A percentile compares a stretch with the other conserved stretches of the same genome.
These are phyloP conservation scores for Eucalyptus globulus DNA, from an alignment of 345 rosid genomes.

Conservation along the genomic window DNA sequence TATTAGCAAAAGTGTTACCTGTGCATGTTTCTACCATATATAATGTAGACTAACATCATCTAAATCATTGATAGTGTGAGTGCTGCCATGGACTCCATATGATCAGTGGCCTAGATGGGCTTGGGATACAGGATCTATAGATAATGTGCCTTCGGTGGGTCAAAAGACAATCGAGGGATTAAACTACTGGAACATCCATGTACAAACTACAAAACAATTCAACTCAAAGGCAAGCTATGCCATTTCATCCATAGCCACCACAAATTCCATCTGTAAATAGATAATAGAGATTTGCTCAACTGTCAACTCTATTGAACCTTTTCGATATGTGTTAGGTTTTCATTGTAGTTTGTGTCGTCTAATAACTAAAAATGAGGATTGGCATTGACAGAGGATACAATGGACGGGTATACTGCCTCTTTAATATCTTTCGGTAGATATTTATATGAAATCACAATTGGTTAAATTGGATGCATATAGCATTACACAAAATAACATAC, in stretches of 20 bases:
- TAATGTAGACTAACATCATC: background rate
- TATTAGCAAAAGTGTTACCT: background rate
- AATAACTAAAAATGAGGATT: too few relatives aligned
- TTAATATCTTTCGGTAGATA: too few relatives aligned
- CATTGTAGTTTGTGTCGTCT: background rate
- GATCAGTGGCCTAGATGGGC: background rate
- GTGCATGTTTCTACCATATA: rapidly evolving
- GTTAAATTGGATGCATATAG: background rate
- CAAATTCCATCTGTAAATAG: background rate
- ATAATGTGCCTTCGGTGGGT: background rate
- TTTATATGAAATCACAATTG: background rate
- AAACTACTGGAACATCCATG: background rate
- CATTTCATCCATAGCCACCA: too few relatives aligned
- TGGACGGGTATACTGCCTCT: too few relatives aligned
- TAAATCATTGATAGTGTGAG: background rate
- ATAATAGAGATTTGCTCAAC: background rate
- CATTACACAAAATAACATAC: background rate
- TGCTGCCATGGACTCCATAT: background rate
- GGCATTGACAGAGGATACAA: too few relatives aligned
- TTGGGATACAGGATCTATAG: background rate
- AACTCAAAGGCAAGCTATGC: background rate
- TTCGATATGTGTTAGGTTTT: too few relatives aligned
- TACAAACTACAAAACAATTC: background rate
- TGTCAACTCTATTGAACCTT: too few relatives aligned
- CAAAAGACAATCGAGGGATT: background rate